phyloP scores from a whole-genome alignment of 305 asterid genomes.

The Solanum hybrid region DNA sequence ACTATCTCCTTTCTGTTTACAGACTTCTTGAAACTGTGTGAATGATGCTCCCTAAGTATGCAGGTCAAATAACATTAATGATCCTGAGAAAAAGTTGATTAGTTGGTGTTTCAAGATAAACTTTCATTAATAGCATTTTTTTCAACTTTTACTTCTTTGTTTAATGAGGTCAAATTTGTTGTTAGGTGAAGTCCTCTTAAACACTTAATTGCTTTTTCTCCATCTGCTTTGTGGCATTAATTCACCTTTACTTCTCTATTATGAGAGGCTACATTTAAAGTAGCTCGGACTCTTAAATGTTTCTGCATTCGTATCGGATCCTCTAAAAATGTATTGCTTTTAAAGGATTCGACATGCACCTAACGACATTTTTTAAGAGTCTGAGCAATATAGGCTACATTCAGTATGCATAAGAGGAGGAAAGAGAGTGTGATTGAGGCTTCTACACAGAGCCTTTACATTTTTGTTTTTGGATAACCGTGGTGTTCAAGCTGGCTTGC shows the following conservation, averaged over 20 bases:
- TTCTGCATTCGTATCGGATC: neutral
- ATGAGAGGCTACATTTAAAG: neutral
- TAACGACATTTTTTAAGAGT: neutral
- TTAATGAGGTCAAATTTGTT: slow-evolving; percentile 4
- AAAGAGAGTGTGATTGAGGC: neutral
- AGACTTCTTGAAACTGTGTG: neutral
- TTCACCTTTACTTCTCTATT: neutral
- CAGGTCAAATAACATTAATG: neutral
- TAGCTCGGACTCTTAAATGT: neutral
- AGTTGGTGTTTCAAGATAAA: neutral
- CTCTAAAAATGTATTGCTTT: neutral
- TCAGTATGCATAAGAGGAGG: neutral
- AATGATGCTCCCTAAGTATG: neutral
- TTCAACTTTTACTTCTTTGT: neutral
- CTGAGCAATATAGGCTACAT: neutral
- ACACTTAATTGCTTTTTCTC: neutral
- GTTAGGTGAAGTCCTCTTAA: neutral
- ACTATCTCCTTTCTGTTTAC: neutral
- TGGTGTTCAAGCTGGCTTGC: neutral
- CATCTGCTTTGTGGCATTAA: neutral
- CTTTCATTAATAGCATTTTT: neutral
- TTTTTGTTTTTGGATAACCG: neutral
- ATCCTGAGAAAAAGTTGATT: neutral
- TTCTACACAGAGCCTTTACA: neutral
- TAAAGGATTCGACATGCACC: neutral